A percentile compares a stretch with the other conserved stretches of the same genome.
These are phyloP conservation scores for Recurvomyces mirabilis DNA, from an alignment of 495 filamentous ascomycete genomes.

Conservation along the genomic window DNA sequence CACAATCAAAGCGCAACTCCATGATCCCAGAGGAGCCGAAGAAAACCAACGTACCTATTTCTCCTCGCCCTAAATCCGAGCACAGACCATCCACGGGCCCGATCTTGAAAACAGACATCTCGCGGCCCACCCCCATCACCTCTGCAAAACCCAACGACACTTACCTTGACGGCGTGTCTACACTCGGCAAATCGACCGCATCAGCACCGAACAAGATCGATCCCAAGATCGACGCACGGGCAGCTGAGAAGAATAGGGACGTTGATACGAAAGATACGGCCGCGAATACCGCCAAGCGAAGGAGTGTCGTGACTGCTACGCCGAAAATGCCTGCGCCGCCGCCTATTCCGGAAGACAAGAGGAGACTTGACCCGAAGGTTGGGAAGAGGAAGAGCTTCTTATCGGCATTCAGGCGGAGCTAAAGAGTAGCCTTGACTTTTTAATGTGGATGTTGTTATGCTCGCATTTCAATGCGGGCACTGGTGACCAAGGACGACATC, in stretches of 20 bases:
- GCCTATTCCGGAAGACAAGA: slow-evolving; percentile 25
- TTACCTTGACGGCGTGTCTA: slow-evolving; percentile 10
- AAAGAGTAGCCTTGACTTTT: no score
- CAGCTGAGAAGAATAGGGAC: slow-evolving; percentile 11
- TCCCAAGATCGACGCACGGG: slow-evolving; percentile 9
- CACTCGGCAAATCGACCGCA: neutral
- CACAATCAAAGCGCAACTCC: neutral
- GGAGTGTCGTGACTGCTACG: slow-evolving; percentile 23
- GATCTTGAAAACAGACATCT: neutral
- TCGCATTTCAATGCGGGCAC: no score
- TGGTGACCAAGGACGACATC: no score
- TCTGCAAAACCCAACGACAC: slow-evolving; percentile 1
- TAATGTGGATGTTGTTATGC: no score
- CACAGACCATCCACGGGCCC: neutral
- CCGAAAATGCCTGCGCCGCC: slow-evolving; percentile 23
- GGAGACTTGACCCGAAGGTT: slow-evolving; percentile 32
- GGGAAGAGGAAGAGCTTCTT: slow-evolving; percentile 43
- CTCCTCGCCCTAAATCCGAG: neutral
- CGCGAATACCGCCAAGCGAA: slow-evolving; percentile 16
- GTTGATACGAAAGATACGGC: slow-evolving; percentile 1
- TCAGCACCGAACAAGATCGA: neutral
- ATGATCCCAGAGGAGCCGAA: neutral
- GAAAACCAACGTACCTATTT: slow-evolving; percentile 6
- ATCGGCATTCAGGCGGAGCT: slow-evolving; percentile 33
- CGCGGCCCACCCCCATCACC: neutral